phyloP scores from a whole-genome alignment of 176 grass and related monocot species.

The Musa acuminata region DNA sequence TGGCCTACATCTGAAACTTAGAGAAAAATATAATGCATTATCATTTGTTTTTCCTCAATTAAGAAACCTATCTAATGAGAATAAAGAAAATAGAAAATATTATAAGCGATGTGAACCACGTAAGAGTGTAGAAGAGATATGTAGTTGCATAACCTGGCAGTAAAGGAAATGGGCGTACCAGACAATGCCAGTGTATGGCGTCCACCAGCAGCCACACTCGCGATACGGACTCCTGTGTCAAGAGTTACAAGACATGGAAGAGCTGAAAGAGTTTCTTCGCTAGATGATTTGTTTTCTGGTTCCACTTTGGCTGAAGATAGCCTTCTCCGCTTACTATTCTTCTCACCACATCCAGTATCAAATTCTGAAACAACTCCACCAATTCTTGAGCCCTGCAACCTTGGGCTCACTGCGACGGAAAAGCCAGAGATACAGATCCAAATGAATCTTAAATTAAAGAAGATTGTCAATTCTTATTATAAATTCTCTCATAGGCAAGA shows the following conservation, averaged over 20 bases:
- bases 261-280: constrained; percentile 82
- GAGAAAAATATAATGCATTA: constrained; percentile 21
- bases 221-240: constrained; percentile 65
- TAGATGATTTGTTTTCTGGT: constrained; percentile 68
- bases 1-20: constrained; percentile 88
- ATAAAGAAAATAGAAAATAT: neutral
- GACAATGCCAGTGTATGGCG: constrained; percentile 93
- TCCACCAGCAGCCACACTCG: constrained; percentile 82
- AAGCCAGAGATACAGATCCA: constrained; percentile 41
- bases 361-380: constrained; percentile 43
- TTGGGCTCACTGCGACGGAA: constrained; percentile 75
- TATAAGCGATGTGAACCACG: neutral
- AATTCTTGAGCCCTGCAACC: constrained; percentile 62
- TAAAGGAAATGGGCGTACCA: constrained; percentile 40
- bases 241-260: constrained; percentile 82
- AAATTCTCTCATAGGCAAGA: constrained; percentile 3
- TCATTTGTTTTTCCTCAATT: constrained; percentile 15
- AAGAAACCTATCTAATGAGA: neutral
- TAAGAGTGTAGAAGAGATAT: too few relatives aligned
- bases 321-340: constrained; percentile 69
- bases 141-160: neutral
- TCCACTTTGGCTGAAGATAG: constrained; percentile 74
- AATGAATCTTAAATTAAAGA: constrained; percentile 29
- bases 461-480: constrained; percentile 25
- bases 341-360: constrained; percentile 67